Evolutionary conservation across 345 rosid genomes (phyloP), one percentile per base, ranked within the genome.

Genomic region (Eutrema heterophyllum): DNA sequence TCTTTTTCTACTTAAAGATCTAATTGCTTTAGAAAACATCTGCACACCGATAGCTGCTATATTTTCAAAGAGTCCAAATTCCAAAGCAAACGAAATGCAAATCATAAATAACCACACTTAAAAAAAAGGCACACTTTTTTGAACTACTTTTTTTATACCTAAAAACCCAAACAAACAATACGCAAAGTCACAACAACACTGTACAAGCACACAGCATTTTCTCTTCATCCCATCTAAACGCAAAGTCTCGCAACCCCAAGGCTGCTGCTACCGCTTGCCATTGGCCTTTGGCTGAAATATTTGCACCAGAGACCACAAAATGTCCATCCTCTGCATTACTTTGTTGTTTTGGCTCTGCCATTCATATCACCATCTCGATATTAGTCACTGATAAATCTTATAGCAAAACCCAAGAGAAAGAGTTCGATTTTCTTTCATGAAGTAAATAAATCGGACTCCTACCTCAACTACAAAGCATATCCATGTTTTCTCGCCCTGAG

Each of bases 381-480:
- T 65, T 51, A 73, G 73, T 58, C 52, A 61, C 3, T 36, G 4
- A 13, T 38, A 66, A 24, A 29, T 18, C 30, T 40, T 62, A 54
- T 16, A 26, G 40, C 35, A 10, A 57, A 24, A 41, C 43, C 46
- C 13, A 24, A 55, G 32, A 38, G 21, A 36, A 48, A 6, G 21
- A 26, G 45, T 58, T 48, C 5, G 2, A 14, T 3, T 54, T 29
- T 46, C 30, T 57, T 36, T 58, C 16, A 3, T 30, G 38, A 58
- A 14, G 44, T 18, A 30, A 9, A 58, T 75, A 8, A 24, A 12
- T 53, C 36, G 3, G 52, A 68, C 46, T 64, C 33, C 3, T 85
- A 92, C 99, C 99, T 94, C 99, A 71, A 92, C 93, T 75, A 91
- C 86, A 73, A 95, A 95, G 70, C 83, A 86, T 74, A 88, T 84